These are phyloP conservation scores for Podospora conica DNA, from an alignment of 495 filamentous ascomycete genomes.

Conservation along the genomic window DNA sequence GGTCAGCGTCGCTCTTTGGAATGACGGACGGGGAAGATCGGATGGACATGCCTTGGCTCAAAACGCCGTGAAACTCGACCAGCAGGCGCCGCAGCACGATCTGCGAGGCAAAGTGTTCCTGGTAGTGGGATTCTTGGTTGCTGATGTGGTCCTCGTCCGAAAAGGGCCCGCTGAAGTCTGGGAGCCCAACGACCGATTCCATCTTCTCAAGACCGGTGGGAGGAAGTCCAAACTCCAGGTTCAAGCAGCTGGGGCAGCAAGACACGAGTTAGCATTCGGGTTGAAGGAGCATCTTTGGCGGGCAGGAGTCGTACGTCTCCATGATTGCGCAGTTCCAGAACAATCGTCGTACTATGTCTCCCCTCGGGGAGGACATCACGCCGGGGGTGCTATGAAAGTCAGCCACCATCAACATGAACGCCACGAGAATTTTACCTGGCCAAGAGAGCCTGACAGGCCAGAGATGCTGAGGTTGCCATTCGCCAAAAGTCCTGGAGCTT, in stretches of 20 bases:
- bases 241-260: constrained; percentile 32
- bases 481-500: constrained; percentile 52
- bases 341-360: constrained; percentile 47
- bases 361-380: constrained; percentile 42
- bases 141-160: constrained; percentile 42
- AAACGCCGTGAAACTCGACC: constrained; percentile 41
- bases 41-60: constrained; percentile 42
- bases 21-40: background rate
- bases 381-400: constrained; percentile 34
- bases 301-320: constrained; percentile 42
- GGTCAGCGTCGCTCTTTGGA: background rate
- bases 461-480: constrained; percentile 45
- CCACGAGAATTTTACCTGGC: constrained; percentile 32
- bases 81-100: constrained; percentile 50
- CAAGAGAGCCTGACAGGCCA: constrained; percentile 48
- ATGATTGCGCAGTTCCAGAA: constrained; percentile 56
- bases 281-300: background rate
- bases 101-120: constrained; percentile 52
- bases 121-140: constrained; percentile 46
- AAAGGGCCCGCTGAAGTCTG: constrained; percentile 43
- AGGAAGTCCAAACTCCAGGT: constrained; percentile 51
- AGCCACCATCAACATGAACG: constrained; percentile 5
- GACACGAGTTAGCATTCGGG: constrained; percentile 1
- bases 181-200: constrained; percentile 46
- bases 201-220: constrained; percentile 46